phyloP scores from a whole-genome alignment of 768 basidiomycete genomes.

The Rhodotorula paludigena region DNA sequence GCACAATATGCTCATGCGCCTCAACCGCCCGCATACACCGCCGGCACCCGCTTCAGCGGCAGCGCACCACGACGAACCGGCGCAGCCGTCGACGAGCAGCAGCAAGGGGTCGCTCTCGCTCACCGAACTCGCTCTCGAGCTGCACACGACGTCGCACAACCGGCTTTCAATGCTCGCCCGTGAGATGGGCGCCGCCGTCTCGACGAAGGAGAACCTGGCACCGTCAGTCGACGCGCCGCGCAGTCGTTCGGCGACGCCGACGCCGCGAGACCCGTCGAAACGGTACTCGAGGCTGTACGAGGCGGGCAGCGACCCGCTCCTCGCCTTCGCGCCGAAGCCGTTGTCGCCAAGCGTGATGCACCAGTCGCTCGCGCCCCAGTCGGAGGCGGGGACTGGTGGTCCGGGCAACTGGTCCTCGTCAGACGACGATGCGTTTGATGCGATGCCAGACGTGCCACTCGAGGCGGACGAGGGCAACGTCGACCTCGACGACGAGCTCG shows the following conservation, averaged over 20 bases:
- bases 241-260: too few relatives aligned
- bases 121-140: constrained; percentile 19
- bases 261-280: too few relatives aligned
- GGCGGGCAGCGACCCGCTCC: constrained; percentile 5
- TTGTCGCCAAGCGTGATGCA: constrained; percentile 1
- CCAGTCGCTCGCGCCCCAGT: neutral
- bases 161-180: constrained; percentile 27
- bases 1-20: constrained; percentile 31
- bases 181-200: constrained; percentile 7
- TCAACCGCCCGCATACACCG: constrained; percentile 35
- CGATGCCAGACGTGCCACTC: neutral
- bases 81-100: neutral
- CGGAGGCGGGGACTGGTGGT: neutral
- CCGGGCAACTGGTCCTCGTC: neutral
- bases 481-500: constrained; percentile 24
- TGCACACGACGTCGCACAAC: constrained; percentile 21
- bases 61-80: neutral
- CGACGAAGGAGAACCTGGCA: constrained; percentile 19
- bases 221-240: neutral
- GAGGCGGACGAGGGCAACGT: neutral
- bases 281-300: constrained; percentile 21
- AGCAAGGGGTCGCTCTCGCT: neutral
- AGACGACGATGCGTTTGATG: neutral
- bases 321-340: neutral
- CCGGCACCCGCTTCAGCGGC: too few relatives aligned